Evolutionary conservation across 163 green algal species (phyloP).

Genomic region (Scenedesmus sp.): DNA sequence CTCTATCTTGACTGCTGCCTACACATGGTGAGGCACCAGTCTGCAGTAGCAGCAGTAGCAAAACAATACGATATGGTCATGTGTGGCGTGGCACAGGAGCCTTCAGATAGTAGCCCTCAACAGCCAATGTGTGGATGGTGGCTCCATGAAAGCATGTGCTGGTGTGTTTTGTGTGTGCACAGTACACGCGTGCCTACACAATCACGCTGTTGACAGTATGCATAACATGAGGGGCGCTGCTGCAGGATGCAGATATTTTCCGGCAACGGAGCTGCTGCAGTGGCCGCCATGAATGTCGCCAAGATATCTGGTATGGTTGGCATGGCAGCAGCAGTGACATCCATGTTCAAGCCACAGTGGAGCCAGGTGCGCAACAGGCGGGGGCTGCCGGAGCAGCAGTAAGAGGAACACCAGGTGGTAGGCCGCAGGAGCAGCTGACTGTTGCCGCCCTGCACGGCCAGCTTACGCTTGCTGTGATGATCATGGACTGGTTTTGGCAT

Average conservation of each 20-base stretch:
- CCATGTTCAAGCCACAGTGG: constrained; percentile 78
- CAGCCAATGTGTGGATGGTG: not conserved
- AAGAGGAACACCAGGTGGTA: not conserved
- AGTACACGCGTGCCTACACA: not conserved
- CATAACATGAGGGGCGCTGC: no score
- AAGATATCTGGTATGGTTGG: constrained; percentile 69
- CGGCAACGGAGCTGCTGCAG: constrained; percentile 56
- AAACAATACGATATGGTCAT: not conserved
- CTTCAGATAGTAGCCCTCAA: not conserved
- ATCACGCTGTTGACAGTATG: not conserved
- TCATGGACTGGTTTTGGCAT: not conserved
- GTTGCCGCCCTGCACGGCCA: no score
- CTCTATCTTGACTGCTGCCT: constrained; percentile 44
- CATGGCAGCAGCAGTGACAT: constrained; percentile 59
- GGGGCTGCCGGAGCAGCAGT: not conserved
- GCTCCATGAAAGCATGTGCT: not conserved
- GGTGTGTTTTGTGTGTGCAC: not conserved
- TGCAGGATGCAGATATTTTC: constrained; percentile 59
- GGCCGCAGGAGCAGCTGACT: not conserved
- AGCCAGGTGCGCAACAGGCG: not conserved
- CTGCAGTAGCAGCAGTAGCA: not conserved
- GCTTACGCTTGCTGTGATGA: not conserved
- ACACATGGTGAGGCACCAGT: constrained; percentile 56
- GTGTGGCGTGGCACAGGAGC: not conserved
- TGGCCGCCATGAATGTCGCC: constrained; percentile 31